phyloP scores from a whole-genome alignment of 192 early-diverging fungal genomes.

The Endogone sp. region DNA sequence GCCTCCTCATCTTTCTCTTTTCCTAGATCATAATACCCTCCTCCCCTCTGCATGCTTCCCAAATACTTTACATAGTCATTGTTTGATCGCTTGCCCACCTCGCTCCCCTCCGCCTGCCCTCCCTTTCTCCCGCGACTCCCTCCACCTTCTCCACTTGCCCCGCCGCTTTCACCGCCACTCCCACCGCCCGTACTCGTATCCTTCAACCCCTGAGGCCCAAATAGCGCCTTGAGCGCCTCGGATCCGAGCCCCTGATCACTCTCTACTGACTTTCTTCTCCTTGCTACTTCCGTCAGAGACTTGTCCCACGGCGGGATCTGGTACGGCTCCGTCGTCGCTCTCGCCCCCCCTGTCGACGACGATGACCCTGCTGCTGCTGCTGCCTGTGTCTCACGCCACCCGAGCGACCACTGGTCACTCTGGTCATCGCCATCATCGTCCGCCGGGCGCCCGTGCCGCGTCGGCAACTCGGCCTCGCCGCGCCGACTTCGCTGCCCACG shows the following conservation, averaged over 20 bases:
- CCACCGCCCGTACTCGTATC: no score
- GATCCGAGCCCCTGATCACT: not conserved
- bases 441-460: not conserved
- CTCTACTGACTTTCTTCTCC: not conserved
- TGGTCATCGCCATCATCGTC: not conserved
- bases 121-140: no score
- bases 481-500: no score
- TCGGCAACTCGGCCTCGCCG: not conserved
- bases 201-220: not conserved
- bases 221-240: not conserved
- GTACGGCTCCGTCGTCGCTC: not conserved
- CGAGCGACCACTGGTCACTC: not conserved
- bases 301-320: not conserved
- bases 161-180: no score
- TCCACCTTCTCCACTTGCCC: no score
- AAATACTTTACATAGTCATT: not conserved
- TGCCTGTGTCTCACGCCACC: not conserved
- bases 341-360: not conserved
- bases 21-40: no score
- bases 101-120: not conserved
- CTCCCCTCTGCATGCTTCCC: not conserved
- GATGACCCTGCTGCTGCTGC: no score
- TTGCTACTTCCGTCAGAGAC: not conserved
- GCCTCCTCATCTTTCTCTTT: not conserved
- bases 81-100: not conserved